Percentiles rank a stretch among this genome's conserved stretches.
Evolutionary conservation across 2,329 filamentous ascomycete species (phyloP).

Genomic region (Ceratocystis cubensis): DNA sequence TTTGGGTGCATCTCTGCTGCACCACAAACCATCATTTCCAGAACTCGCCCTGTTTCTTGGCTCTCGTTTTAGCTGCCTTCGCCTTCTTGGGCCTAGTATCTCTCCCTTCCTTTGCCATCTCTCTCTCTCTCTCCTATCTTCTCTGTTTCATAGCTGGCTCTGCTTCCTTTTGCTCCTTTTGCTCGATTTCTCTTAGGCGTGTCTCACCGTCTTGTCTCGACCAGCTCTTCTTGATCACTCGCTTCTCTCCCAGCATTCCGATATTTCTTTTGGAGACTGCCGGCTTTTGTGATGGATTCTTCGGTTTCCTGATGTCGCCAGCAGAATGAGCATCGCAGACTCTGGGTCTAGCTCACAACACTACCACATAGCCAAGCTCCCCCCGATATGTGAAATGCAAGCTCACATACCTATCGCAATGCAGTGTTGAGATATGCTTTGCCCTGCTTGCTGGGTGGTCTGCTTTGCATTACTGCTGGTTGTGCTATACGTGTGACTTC

Average conservation of each 20-base stretch:
- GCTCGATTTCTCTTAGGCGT: not conserved
- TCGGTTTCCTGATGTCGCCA: not conserved
- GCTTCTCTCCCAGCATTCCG: not conserved
- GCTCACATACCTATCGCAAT: not conserved
- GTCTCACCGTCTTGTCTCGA: slow-evolving; percentile 4
- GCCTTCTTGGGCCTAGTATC: too few species aligned
- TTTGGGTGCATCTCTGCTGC: not conserved
- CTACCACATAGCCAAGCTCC: not conserved
- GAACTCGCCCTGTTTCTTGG: not conserved
- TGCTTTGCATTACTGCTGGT: not conserved
- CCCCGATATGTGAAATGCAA: not conserved
- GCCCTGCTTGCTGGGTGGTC: not conserved
- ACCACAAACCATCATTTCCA: not conserved
- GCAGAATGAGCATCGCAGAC: not conserved
- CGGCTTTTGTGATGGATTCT: slow-evolving; percentile 1
- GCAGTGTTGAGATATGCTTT: not conserved
- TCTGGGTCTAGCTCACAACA: not conserved
- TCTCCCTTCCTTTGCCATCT: not conserved
- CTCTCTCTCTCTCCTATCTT: not conserved
- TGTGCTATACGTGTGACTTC: too few species aligned
- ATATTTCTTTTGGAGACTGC: not conserved
- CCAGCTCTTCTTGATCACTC: not conserved
- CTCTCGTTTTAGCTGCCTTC: not conserved
- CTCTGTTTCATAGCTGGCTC: not conserved
- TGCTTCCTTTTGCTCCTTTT: not conserved